Conservation (phyloP, 2,329 filamentous ascomycete species). For the Gaeumannomyces sp. region DNA sequence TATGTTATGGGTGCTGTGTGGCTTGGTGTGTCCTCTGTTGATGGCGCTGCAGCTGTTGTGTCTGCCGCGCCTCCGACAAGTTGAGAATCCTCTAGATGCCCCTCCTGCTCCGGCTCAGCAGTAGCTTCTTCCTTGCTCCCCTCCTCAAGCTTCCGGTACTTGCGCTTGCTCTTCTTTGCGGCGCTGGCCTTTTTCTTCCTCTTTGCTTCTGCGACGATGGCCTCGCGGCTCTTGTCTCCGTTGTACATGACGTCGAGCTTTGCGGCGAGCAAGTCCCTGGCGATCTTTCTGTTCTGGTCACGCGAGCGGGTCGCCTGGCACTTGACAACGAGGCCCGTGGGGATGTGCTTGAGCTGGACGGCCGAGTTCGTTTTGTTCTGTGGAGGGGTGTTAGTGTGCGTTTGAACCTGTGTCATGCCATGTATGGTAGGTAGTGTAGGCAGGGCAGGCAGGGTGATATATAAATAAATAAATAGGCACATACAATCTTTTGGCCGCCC, state of each 20-base stretch:
- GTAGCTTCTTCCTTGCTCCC: conserved; percentile 21
- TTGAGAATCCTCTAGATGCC: conserved; percentile 11
- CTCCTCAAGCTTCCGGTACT: conserved; percentile 61
- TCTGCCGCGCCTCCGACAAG: background rate
- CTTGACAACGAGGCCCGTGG: conserved; percentile 90
- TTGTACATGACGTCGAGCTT: conserved; percentile 66
- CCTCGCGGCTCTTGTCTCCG: conserved; percentile 61
- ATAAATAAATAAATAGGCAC: conserved; percentile 17
- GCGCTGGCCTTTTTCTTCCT: conserved; percentile 68
- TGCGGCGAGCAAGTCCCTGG: conserved; percentile 69
- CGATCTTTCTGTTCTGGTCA: conserved; percentile 80
- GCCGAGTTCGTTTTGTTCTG: conserved; percentile 95
- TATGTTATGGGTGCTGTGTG: background rate
- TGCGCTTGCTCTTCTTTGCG: conserved; percentile 75
- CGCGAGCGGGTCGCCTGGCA: conserved; percentile 86
- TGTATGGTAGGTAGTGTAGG: too few relatives aligned
- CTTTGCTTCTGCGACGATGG: conserved; percentile 57
- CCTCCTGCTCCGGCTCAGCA: conserved; percentile 9
- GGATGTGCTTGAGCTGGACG: conserved; percentile 84
- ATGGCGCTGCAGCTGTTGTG: background rate
- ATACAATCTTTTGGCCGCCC: conserved; percentile 89
- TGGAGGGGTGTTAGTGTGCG: conserved; percentile 2
- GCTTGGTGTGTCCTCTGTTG: background rate
- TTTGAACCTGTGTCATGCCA: background rate
- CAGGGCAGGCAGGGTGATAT: too few relatives aligned